Evolutionary conservation across 768 basidiomycete genomes (phyloP).

Genomic region (Royoungia palumana): DNA sequence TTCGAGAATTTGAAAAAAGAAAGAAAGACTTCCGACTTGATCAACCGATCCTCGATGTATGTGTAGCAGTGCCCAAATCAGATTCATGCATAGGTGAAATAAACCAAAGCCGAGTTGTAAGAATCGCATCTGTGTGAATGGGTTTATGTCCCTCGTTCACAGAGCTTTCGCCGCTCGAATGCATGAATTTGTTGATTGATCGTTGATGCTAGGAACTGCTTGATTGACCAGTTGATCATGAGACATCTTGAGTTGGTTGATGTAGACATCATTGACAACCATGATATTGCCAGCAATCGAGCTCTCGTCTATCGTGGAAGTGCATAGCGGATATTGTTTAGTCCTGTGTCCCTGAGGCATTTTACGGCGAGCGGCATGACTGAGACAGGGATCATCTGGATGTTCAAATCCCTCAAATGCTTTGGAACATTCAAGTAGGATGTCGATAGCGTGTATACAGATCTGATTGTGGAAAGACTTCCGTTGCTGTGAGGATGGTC

Average conservation of each 20-base stretch:
- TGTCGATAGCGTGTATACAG: no score
- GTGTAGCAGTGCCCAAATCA: constrained; percentile 31
- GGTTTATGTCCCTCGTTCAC: not conserved
- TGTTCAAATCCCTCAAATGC: no score
- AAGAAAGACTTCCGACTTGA: constrained; percentile 25
- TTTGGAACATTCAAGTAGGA: no score
- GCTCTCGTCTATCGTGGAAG: constrained; percentile 10
- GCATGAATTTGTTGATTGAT: not conserved
- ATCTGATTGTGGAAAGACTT: no score
- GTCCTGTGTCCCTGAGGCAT: not conserved
- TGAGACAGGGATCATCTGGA: no score
- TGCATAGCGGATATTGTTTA: not conserved
- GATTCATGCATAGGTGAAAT: constrained; percentile 26
- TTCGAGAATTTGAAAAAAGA: constrained; percentile 31
- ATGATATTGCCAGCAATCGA: constrained; percentile 1
- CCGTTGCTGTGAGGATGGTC: no score
- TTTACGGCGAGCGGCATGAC: not conserved
- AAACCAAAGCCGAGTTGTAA: constrained; percentile 2
- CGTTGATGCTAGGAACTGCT: not conserved
- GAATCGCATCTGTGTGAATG: not conserved
- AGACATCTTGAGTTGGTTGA: constrained; percentile 5
- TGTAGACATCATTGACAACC: not conserved
- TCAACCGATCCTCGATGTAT: constrained; percentile 27
- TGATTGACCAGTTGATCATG: not conserved
- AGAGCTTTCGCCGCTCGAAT: not conserved